Conservation (phyloP, 495 filamentous ascomycete species). For the Melanomma pulvis-pyrius region DNA sequence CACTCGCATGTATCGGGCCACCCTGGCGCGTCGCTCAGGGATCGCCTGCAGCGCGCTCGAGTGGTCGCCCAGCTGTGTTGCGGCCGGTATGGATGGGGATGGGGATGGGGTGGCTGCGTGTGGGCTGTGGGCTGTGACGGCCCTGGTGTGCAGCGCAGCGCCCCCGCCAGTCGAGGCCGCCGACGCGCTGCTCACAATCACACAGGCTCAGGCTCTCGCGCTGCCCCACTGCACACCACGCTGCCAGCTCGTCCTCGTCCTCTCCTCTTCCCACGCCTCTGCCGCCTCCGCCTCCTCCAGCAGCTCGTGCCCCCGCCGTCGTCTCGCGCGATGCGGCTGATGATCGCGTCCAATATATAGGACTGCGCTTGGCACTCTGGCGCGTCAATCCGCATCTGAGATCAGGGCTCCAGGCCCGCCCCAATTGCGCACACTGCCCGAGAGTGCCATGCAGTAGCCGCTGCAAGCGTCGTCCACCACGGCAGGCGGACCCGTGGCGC, state of each 20-base stretch:
- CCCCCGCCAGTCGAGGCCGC: too few relatives aligned
- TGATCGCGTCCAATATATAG: slow-evolving; percentile 36
- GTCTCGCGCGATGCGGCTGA: slow-evolving; percentile 33
- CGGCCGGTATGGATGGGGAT: too few relatives aligned
- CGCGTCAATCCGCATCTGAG: slow-evolving; percentile 37
- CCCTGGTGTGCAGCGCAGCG: background rate
- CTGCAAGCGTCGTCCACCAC: slow-evolving; percentile 35
- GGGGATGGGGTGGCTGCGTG: background rate
- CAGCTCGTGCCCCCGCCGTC: background rate
- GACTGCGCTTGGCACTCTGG: slow-evolving; percentile 25
- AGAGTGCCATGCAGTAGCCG: slow-evolving; percentile 30
- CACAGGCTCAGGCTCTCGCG: too few relatives aligned
- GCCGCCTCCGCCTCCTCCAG: background rate
- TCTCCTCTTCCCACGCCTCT: background rate
- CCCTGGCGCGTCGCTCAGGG: slow-evolving; percentile 29
- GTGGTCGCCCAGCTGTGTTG: background rate
- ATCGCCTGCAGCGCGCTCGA: slow-evolving; percentile 22
- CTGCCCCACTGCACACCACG: background rate
- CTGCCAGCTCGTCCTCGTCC: background rate
- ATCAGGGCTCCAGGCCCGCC: slow-evolving; percentile 36
- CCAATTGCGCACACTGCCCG: slow-evolving; percentile 21
- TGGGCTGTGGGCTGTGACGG: background rate
- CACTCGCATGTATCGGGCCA: slow-evolving; percentile 31
- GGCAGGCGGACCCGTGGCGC: slow-evolving; percentile 36
- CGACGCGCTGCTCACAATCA: too few relatives aligned